A percentile compares a stretch with the other conserved stretches of the same genome.
phyloP scores from a whole-genome alignment of 345 rosid genomes.

The Mangifera indica region DNA sequence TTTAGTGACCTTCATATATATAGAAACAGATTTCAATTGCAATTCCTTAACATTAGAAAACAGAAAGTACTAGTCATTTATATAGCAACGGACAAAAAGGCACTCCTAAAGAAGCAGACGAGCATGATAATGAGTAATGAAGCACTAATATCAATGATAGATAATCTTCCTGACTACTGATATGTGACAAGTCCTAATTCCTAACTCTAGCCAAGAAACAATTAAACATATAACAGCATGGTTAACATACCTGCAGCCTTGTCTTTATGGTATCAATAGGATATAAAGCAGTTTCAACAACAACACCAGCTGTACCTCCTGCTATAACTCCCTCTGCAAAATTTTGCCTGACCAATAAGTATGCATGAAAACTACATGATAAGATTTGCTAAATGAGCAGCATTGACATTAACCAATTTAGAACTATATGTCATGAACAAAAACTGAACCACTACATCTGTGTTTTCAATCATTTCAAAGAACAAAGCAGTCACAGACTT shows the following conservation, averaged over 20 bases:
- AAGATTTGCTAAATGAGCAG: neutral
- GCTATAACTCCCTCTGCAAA: constrained; percentile 88
- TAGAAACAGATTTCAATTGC: neutral
- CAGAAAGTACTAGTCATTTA: neutral
- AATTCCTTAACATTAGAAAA: no score
- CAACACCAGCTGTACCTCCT: constrained; percentile 96
- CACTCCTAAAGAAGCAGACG: neutral
- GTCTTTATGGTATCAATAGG: constrained; percentile 96
- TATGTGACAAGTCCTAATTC: neutral
- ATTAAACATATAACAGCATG: neutral
- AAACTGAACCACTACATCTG: neutral
- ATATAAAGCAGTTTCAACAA: constrained; percentile 88
- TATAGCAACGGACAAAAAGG: neutral
- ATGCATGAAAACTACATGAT: neutral
- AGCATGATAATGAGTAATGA: neutral
- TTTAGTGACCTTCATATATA: neutral
- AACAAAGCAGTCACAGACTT: neutral
- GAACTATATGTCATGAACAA: neutral
- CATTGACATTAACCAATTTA: neutral
- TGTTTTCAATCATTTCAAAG: neutral
- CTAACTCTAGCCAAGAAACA: neutral
- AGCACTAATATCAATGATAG: neutral
- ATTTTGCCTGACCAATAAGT: constrained; percentile 8
- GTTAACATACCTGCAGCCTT: constrained; percentile 81
- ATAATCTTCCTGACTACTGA: neutral